Percentiles rank a stretch among this genome's conserved stretches.
phyloP scores from a whole-genome alignment of 441 rosid genomes.

The Breynia disticha region DNA sequence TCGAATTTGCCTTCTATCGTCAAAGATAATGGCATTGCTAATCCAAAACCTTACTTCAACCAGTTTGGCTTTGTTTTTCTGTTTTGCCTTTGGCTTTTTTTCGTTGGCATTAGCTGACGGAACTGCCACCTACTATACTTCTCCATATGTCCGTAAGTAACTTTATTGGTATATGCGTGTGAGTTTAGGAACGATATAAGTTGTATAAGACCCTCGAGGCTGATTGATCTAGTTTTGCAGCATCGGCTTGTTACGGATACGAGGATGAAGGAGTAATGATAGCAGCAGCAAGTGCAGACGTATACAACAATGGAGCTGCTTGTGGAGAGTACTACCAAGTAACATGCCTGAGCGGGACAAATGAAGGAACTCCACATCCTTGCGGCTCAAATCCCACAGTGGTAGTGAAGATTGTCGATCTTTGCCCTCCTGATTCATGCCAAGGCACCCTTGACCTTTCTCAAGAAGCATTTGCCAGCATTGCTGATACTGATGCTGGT shows the following conservation, averaged over 20 bases:
- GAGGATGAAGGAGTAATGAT: slow-evolving; percentile 13
- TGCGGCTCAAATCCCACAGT: neutral
- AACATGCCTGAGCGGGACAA: slow-evolving; percentile 5
- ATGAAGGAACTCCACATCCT: slow-evolving; percentile 3
- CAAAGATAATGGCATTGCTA: neutral
- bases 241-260: slow-evolving; percentile 15
- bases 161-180: too few species aligned
- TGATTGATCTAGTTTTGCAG: neutral
- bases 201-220: too few species aligned
- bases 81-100: neutral
- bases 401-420: slow-evolving; percentile 9
- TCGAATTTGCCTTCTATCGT: neutral
- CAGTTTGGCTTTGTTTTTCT: neutral
- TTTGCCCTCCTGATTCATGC: slow-evolving; percentile 2
- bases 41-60: neutral
- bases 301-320: slow-evolving; percentile 8
- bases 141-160: too few species aligned
- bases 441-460: slow-evolving; percentile 17
- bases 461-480: slow-evolving; percentile 39
- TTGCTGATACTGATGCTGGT: slow-evolving; percentile 17
- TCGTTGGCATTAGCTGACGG: neutral
- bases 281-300: slow-evolving; percentile 15
- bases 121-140: too few species aligned
- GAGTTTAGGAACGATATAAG: too few species aligned
- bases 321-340: slow-evolving; percentile 7